Evolutionary conservation across 371 early-diverging fungal genomes (phyloP).

Genomic region (Syncephalastrum sp.): DNA sequence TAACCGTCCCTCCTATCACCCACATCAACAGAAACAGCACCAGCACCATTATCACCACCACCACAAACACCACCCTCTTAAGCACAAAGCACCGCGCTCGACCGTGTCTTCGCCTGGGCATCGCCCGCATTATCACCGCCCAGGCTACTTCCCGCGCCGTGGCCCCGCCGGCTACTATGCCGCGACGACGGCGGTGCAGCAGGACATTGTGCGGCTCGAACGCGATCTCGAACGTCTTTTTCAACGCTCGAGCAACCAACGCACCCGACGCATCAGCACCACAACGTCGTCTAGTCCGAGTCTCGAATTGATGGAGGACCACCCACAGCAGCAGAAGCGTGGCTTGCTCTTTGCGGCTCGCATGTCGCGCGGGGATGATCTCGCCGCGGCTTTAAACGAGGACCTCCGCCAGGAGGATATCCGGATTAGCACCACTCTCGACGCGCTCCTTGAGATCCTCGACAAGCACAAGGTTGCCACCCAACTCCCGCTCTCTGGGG

Average conservation of each 20-base stretch:
- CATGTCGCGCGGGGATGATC: too few species aligned
- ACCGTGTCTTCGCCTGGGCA: constrained; percentile 15
- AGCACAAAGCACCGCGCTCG: constrained; percentile 20
- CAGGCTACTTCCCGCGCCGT: constrained; percentile 8
- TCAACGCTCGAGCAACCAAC: constrained; percentile 8
- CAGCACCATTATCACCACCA: not conserved
- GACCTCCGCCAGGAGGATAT: constrained; percentile 11
- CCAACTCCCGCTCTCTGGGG: constrained; percentile 32
- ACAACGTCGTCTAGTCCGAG: too few species aligned
- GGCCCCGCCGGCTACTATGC: constrained; percentile 29
- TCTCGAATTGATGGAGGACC: too few species aligned
- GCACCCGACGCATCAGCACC: too few species aligned
- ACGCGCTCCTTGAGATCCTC: constrained; percentile 24
- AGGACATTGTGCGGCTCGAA: constrained; percentile 44
- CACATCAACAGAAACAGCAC: not conserved
- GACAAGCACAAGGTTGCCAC: constrained; percentile 39
- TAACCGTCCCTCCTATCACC: constrained; percentile 1
- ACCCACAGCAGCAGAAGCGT: too few species aligned
- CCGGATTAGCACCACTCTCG: constrained; percentile 11
- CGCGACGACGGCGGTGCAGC: constrained; percentile 45
- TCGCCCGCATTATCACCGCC: constrained; percentile 5
- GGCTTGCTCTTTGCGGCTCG: too few species aligned
- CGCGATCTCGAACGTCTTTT: constrained; percentile 39
- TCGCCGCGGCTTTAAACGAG: too few species aligned
- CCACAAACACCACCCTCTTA: constrained; percentile 2